A percentile compares a stretch with the other conserved stretches of the same genome.
Conservation (phyloP, 805 yeast genomes). For the Yamadazyma sp. region DNA sequence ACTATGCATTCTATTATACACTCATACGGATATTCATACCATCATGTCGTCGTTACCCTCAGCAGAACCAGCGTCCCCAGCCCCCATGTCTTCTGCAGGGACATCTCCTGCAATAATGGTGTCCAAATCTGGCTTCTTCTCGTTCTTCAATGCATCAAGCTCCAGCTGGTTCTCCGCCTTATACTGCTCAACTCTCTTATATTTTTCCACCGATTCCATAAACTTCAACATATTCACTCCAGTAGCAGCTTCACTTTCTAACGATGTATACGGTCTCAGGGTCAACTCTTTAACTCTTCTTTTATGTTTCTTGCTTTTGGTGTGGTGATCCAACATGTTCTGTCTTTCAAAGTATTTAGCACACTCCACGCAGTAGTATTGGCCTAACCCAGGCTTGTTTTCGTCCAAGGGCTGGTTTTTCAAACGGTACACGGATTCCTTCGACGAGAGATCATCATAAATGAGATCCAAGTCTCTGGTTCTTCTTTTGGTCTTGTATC, state of each 20-base stretch:
- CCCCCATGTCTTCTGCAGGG: conserved; percentile 8
- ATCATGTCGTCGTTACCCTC: conserved; percentile 19
- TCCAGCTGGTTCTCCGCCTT: conserved; percentile 47
- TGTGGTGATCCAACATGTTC: conserved; percentile 68
- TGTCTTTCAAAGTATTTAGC: conserved; percentile 87
- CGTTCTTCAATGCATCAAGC: conserved; percentile 31
- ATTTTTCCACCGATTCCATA: conserved; percentile 59
- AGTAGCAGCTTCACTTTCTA: conserved; percentile 89
- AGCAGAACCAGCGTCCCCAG: conserved; percentile 18
- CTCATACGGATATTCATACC: conserved; percentile 11
- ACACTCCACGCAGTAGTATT: conserved; percentile 91
- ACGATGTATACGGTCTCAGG: conserved; percentile 78
- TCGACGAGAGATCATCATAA: conserved; percentile 66
- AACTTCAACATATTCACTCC: conserved; percentile 75
- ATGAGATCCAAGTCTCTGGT: conserved; percentile 82
- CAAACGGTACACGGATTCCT: conserved; percentile 61
- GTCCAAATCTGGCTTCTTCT: conserved; percentile 41
- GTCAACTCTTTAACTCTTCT: conserved; percentile 77
- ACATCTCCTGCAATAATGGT: conserved; percentile 28
- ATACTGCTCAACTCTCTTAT: conserved; percentile 45
- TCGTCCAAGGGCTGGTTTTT: conserved; percentile 88
- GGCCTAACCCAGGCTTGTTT: conserved; percentile 90
- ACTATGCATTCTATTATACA: conserved; percentile 6
- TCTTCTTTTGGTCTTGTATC: conserved; percentile 89
- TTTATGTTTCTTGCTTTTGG: conserved; percentile 76